Evolutionary conservation across 2,329 filamentous ascomycete genomes (phyloP).

Genomic region (Ophiostoma sp.): DNA sequence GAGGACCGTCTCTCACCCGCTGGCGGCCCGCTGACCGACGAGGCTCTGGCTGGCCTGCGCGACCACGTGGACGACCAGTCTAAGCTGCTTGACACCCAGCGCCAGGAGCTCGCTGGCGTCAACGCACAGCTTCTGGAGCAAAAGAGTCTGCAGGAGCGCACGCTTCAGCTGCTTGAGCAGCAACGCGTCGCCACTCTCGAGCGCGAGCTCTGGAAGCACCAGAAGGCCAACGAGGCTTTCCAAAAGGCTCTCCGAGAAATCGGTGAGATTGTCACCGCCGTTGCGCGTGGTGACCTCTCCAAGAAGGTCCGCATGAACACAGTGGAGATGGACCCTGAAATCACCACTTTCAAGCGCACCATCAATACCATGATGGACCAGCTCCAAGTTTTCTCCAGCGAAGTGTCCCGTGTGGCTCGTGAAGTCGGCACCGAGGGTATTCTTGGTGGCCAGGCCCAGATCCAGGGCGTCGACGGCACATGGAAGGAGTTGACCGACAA

Average conservation of each 20-base stretch:
- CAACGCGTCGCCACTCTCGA: slow-evolving; percentile 87
- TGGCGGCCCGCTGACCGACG: slow-evolving; percentile 66
- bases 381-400: slow-evolving; percentile 91
- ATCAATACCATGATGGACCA: slow-evolving; percentile 99
- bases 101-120: slow-evolving; percentile 80
- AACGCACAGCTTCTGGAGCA: slow-evolving; percentile 84
- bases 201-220: slow-evolving; percentile 92
- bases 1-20: slow-evolving; percentile 34
- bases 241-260: slow-evolving; percentile 96
- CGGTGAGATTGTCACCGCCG: slow-evolving; percentile 93
- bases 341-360: slow-evolving; percentile 94
- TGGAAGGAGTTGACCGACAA: slow-evolving; percentile 97
- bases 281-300: slow-evolving; percentile 90
- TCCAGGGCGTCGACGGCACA: slow-evolving; percentile 91
- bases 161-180: slow-evolving; percentile 78
- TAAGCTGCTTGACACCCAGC: slow-evolving; percentile 84
- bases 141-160: slow-evolving; percentile 79
- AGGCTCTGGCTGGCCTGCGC: slow-evolving; percentile 80
- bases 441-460: slow-evolving; percentile 88
- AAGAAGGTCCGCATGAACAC: slow-evolving; percentile 96
- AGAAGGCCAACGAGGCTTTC: slow-evolving; percentile 97
- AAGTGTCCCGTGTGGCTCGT: slow-evolving; percentile 90
- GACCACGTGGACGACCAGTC: slow-evolving; percentile 94
- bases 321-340: slow-evolving; percentile 96
- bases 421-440: slow-evolving; percentile 96